Conservation (phyloP, 257 asterid genomes). For the Striga asiatica region DNA sequence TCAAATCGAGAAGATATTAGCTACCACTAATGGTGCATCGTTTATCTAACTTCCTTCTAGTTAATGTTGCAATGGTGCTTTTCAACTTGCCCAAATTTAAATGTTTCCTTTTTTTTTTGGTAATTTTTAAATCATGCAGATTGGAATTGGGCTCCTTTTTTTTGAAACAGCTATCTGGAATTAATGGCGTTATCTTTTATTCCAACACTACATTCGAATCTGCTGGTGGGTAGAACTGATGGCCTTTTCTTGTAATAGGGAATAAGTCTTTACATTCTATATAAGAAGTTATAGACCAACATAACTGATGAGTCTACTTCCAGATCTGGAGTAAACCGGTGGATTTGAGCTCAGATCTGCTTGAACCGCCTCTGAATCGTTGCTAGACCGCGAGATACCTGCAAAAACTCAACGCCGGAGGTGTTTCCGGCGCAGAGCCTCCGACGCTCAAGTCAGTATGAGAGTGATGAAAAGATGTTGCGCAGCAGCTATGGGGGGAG, state of each 20-base stretch:
- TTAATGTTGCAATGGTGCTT: neutral
- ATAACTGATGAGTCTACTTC: no score
- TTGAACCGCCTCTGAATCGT: no score
- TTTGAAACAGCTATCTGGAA: slow-evolving; percentile 73
- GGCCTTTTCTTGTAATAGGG: neutral
- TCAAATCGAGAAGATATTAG: slow-evolving; percentile 90
- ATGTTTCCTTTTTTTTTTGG: neutral
- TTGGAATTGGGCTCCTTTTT: slow-evolving; percentile 78
- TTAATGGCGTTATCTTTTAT: slow-evolving; percentile 79
- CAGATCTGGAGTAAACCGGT: no score
- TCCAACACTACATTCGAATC: slow-evolving; percentile 68
- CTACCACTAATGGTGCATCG: slow-evolving; percentile 70
- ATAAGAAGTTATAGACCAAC: no score
- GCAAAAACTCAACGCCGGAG: no score
- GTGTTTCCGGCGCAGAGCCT: no score
- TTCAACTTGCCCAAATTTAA: neutral
- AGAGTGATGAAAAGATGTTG: no score
- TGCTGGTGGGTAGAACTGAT: slow-evolving; percentile 45
- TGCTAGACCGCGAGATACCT: no score
- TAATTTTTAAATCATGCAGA: slow-evolving; percentile 27
- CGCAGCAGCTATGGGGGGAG: no score
- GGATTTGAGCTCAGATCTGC: no score
- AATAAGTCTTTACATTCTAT: no score
- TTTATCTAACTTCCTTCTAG: neutral
- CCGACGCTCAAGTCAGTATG: no score